phyloP scores from a whole-genome alignment of 2,329 filamentous ascomycete genomes.

The Sarocladiaceae sp. region DNA sequence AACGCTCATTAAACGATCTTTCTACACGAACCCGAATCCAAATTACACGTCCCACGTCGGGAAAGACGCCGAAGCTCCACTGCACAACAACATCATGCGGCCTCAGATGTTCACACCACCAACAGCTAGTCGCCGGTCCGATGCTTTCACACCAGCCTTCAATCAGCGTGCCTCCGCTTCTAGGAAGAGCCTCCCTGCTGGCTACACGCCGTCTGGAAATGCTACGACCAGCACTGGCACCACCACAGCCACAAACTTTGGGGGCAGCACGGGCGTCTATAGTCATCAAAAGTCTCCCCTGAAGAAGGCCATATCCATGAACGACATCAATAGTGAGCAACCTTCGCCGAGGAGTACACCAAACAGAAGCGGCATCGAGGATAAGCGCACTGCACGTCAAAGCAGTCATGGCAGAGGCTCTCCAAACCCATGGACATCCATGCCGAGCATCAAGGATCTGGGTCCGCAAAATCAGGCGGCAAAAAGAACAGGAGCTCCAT shows the following conservation, averaged over 20 bases:
- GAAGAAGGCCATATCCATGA: constrained; percentile 64
- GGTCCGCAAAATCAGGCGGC: constrained; percentile 19
- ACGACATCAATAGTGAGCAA: constrained; percentile 42
- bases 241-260: constrained; percentile 32
- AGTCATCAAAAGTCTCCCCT: constrained; percentile 77
- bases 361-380: constrained; percentile 55
- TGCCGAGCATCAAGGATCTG: constrained; percentile 20
- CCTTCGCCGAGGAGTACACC: constrained; percentile 51
- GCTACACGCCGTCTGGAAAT: constrained; percentile 23
- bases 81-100: constrained; percentile 22
- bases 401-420: constrained; percentile 34
- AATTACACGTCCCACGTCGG: not conserved
- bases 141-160: constrained; percentile 26
- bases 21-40: constrained; percentile 76
- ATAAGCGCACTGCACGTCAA: constrained; percentile 31
- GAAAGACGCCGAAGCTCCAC: not conserved
- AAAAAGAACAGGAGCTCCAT: constrained; percentile 11
- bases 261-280: constrained; percentile 75
- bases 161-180: constrained; percentile 22
- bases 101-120: constrained; percentile 39
- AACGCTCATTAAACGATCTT: constrained; percentile 64
- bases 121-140: constrained; percentile 23
- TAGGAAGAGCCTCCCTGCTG: constrained; percentile 28
- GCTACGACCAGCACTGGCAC: constrained; percentile 16
- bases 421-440: constrained; percentile 5